Evolutionary conservation across 2,329 filamentous ascomycete genomes (phyloP), one percentile per base, ranked within the genome.

Genomic region (Aspergillus cejpii): DNA sequence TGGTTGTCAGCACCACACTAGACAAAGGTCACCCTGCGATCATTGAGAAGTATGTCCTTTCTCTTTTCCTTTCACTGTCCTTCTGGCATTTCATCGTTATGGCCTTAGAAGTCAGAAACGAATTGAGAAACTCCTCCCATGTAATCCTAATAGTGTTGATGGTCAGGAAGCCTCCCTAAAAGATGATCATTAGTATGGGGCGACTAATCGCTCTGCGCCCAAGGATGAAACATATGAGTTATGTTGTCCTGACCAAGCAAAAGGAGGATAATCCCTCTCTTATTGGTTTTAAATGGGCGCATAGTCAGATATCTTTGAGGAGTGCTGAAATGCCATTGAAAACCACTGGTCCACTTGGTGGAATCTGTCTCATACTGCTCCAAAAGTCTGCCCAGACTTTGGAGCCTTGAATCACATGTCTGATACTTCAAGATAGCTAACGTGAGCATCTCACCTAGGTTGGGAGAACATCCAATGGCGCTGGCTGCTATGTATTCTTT

Each of bases 391-490:
- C 31, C 15, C 15, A 20, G 6, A 11, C 11, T 34, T 11, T 19
- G 14, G 10, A n/a, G 11, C 17, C 6, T 17, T 5, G 5, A 20
- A 14, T 20, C 10, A 23, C n/a, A 5, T 29, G 24, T 19, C 10
- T 41, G 12, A 23, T 21, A 10, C 8, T 34, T 19, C 15, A 41
- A 40, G 50, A 44, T 56, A 44, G 57, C 64, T 67, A 53, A 62
- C 56, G 31, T 37, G 43, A 36, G 42, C 40, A 52, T 51, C 45
- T 60, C 43, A 24, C 4, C 8, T 58, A 75, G 72, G 62, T 60
- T 74, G 54, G 72, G 72, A 45, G 72, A 75, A 53, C 72, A 74
- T 53, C 70, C 70, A 6, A 68, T 70, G 51, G 65, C 70, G 21
- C 59, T 74, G 41, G 60, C 71, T 39, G 68, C 70, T 29, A 61